Conservation (phyloP, 768 basidiomycete species). For the Trametes gibbosa region DNA sequence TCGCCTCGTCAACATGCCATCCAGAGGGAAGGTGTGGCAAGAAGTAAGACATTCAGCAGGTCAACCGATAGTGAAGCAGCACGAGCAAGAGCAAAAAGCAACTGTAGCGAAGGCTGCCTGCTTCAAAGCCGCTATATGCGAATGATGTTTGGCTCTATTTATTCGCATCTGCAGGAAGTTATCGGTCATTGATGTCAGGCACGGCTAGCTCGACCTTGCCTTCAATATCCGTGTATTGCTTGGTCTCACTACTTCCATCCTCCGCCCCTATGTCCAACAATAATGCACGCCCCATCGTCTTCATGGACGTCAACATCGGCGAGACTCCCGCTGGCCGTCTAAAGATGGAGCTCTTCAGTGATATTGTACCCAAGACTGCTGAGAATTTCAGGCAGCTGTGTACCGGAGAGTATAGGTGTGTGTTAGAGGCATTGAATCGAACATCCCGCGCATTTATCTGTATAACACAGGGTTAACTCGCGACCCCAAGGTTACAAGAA, state of each 20-base stretch:
- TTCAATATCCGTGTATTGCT: not conserved
- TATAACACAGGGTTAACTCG: conserved; percentile 59
- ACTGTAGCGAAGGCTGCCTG: no score
- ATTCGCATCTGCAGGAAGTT: not conserved
- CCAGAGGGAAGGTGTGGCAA: conserved; percentile 86
- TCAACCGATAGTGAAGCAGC: not conserved
- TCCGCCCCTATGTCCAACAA: conserved; percentile 38
- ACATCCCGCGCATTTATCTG: not conserved
- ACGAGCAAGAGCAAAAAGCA: not conserved
- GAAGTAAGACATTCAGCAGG: conserved; percentile 76
- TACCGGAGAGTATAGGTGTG: conserved; percentile 90
- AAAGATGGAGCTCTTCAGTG: conserved; percentile 97
- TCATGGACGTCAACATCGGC: conserved; percentile 96
- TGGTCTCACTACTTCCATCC: no score
- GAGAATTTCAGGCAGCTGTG: conserved; percentile 98
- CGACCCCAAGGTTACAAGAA: conserved; percentile 90
- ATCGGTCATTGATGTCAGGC: conserved; percentile 8
- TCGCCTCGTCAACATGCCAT: conserved; percentile 99
- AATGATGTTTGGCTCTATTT: conserved; percentile 10
- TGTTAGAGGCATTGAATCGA: no score
- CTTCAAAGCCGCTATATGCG: conserved; percentile 3
- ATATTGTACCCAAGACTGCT: conserved; percentile 96
- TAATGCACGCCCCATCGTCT: conserved; percentile 74
- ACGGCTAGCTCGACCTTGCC: conserved; percentile 4
- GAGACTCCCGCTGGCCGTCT: conserved; percentile 93